Conservation (phyloP, 1,284 basidiomycete species). For the Calocybe gambosa region DNA sequence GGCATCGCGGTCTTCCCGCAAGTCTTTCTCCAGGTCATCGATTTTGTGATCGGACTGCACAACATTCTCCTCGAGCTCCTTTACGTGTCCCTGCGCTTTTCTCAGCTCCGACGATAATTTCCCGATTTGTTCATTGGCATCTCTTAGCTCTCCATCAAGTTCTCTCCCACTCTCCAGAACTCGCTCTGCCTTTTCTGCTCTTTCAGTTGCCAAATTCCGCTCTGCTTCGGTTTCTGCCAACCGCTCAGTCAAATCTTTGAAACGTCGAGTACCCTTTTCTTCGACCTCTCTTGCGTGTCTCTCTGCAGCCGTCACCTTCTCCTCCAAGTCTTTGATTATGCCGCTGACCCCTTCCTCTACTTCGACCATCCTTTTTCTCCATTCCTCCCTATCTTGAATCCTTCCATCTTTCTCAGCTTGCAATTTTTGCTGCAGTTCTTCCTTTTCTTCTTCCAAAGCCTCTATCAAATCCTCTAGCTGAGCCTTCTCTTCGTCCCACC, state of each 20-base stretch:
- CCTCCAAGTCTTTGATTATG: slow-evolving; percentile 61
- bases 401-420: slow-evolving; percentile 51
- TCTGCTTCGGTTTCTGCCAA: slow-evolving; percentile 42
- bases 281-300: slow-evolving; percentile 33
- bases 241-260: slow-evolving; percentile 42
- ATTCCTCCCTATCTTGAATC: slow-evolving; percentile 55
- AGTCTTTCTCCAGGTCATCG: slow-evolving; percentile 45
- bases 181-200: slow-evolving; percentile 55
- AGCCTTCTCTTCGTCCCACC: slow-evolving; percentile 62
- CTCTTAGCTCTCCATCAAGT: slow-evolving; percentile 56
- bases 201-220: slow-evolving; percentile 47
- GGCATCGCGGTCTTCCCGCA: slow-evolving; percentile 44
- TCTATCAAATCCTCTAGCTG: slow-evolving; percentile 45
- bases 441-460: slow-evolving; percentile 42
- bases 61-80: slow-evolving; percentile 52
- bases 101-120: slow-evolving; percentile 49
- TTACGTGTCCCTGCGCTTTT: slow-evolving; percentile 48
- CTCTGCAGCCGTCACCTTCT: slow-evolving; percentile 47
- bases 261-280: slow-evolving; percentile 31
- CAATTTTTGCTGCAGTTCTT: slow-evolving; percentile 33
- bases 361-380: slow-evolving; percentile 62
- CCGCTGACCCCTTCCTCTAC: slow-evolving; percentile 61
- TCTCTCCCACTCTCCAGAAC: slow-evolving; percentile 56
- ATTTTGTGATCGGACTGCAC: slow-evolving; percentile 40
- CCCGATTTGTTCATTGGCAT: slow-evolving; percentile 54